Evolutionary conservation across 2,329 filamentous ascomycete genomes (phyloP).

Genomic region (Cladosporium sp.): DNA sequence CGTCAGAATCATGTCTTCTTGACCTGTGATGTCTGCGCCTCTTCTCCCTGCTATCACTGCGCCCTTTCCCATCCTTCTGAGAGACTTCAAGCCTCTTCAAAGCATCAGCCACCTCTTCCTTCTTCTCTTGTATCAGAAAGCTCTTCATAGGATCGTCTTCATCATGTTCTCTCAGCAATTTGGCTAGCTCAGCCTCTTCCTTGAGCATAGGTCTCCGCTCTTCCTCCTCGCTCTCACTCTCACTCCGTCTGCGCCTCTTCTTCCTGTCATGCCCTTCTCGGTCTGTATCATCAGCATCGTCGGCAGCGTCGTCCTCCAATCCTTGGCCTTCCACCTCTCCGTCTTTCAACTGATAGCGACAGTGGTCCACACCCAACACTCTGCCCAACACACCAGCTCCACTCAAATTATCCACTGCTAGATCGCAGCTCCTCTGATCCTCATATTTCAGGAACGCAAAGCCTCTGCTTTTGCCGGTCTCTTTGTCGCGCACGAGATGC

Average conservation of each 20-base stretch:
- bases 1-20: slow-evolving; percentile 17
- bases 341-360: slow-evolving; percentile 82
- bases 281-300: slow-evolving; percentile 48
- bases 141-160: slow-evolving; percentile 98
- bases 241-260: slow-evolving; percentile 39
- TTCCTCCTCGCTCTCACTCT: slow-evolving; percentile 39
- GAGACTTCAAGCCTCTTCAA: slow-evolving; percentile 51
- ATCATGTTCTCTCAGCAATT: slow-evolving; percentile 68
- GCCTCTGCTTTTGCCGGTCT: slow-evolving; percentile 89
- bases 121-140: slow-evolving; percentile 85
- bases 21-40: slow-evolving; percentile 41
- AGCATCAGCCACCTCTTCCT: slow-evolving; percentile 75
- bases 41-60: slow-evolving; percentile 34
- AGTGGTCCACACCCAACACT: slow-evolving; percentile 83
- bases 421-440: slow-evolving; percentile 90
- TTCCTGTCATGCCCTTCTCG: slow-evolving; percentile 39
- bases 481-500: slow-evolving; percentile 88
- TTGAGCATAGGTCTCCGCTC: slow-evolving; percentile 60
- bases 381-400: slow-evolving; percentile 79
- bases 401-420: slow-evolving; percentile 93
- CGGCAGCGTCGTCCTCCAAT: slow-evolving; percentile 47
- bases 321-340: slow-evolving; percentile 47
- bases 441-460: slow-evolving; percentile 98
- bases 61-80: slow-evolving; percentile 43
- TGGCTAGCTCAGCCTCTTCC: slow-evolving; percentile 76